A percentile compares a stretch with the other conserved stretches of the same genome.
phyloP scores from a whole-genome alignment of 2,329 filamentous ascomycete species.

The Fusarium subglutinans region DNA sequence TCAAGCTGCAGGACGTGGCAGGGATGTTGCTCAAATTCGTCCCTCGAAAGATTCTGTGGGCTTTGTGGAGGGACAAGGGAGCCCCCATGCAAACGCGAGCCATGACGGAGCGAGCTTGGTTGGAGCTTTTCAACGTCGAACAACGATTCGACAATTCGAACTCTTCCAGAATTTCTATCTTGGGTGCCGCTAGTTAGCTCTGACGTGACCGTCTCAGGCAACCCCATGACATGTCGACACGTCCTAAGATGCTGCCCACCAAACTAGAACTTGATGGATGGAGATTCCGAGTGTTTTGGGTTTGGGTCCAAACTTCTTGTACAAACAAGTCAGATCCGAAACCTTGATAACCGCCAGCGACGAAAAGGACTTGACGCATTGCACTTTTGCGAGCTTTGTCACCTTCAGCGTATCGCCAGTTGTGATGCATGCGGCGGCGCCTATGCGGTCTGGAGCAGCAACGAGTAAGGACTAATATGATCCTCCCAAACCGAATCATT shows the following conservation, averaged over 20 bases:
- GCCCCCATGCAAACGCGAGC: conserved; percentile 19
- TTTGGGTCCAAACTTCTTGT: conserved; percentile 3
- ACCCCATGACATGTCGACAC: conserved; percentile 40
- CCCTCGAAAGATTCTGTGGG: conserved; percentile 32
- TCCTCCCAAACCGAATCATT: not conserved
- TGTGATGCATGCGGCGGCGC: conserved; percentile 9
- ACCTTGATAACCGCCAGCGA: conserved; percentile 30
- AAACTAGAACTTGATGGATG: conserved; percentile 27
- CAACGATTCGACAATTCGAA: conserved; percentile 45
- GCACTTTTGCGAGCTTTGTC: not conserved
- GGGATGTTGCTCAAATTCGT: conserved; percentile 16
- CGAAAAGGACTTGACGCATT: conserved; percentile 5
- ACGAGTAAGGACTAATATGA: not conserved
- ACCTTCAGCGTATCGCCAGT: conserved; percentile 31
- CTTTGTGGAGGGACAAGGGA: conserved; percentile 37
- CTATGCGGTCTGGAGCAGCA: not conserved
- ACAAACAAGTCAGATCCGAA: conserved; percentile 17
- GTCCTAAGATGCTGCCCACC: conserved; percentile 14
- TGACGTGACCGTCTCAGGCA: conserved; percentile 39
- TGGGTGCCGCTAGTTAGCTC: conserved; percentile 35
- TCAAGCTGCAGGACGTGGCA: conserved; percentile 21
- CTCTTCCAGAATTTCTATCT: conserved; percentile 43
- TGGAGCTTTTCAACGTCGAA: conserved; percentile 26
- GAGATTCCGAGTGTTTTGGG: conserved; percentile 5
- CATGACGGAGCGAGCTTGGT: conserved; percentile 37